Base-by-base conservation (phyloP, 768 basidiomycete species). In the Boletus vinaceobasis region DNA sequence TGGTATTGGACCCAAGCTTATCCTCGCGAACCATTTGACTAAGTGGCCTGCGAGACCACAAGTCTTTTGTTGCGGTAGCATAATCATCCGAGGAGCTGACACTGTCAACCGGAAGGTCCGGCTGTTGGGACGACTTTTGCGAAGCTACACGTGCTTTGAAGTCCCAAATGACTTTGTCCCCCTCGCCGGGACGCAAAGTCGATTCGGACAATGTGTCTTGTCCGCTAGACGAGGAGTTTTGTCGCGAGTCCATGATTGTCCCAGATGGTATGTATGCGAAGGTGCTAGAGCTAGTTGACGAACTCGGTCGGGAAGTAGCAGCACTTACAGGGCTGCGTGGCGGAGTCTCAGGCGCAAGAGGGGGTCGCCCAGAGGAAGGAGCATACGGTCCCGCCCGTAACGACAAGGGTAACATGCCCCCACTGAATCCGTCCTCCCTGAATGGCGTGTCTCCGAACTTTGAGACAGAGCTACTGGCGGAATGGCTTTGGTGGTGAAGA, bases 251-350 rank as follows among this genome's bases (percentile, higher is more conserved):
- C n/a, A 59, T 60, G 56, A 52, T 63, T 57, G 63, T 72, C 60
- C 63, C 59, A 38, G 70, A 61, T 10, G 70, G 60, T 35, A 65
- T 55, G 31, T 70, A 66, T 45, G 65, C 52, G 33, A 58, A 58
- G 39, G 57, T 64, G 48, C 57, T 50, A 50, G 63, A 62, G 56
- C 66, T 71, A 31, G 76, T 65, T 36, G 73, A 72, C 14, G 72
- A 59, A n/a, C 66, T 60, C 47, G 71, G 69, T 29, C 74, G 71
- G 8, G 78, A 79, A 49, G 78, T 79, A 40, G 71, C 70, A 39
- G 80, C 77, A 57, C 79, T 84, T 50, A 80, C 74, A 11, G 87
- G 87, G 44, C 86, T 88, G 36, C 80, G 81, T 45, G 86, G 84
- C 27, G 86, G 83, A 7, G 75, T 74, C 54, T 84, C 81, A 27